Evolutionary conservation across 306 rosid species (phyloP), one percentile per base, ranked within the genome.

Genomic region (Citrullus mucosospermus): DNA sequence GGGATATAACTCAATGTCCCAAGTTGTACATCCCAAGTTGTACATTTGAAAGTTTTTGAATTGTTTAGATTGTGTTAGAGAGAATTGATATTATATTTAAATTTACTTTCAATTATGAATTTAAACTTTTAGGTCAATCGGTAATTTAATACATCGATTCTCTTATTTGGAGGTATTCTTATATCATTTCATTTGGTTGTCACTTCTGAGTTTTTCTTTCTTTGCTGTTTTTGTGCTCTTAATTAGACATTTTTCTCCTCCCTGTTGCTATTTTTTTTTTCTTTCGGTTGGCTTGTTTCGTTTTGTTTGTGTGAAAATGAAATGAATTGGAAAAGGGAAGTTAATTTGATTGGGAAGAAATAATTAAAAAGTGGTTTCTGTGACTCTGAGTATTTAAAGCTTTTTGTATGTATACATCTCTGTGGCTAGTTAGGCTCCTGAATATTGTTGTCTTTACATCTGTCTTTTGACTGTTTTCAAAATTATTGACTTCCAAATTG

Each of bases 391-490:
- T 41, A 54, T 54, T 74, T 74, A 74, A 50, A 74, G 48, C 46
- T 51, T 32, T 51, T 30, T 22, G 39, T 61, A 17, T 50, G 39
- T 46, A 25, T 48, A 3, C 48, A 53, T 74, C 16, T 53, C 9
- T 53, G 62, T 74, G 62, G 63, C 62, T 74, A 32, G 61, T 62
- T 74, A 74, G 78, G 78, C 78, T 53, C 61, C 61, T 74, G 46
- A 74, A 51, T 74, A 30, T 53, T 54, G 78, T 32, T 53, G 78
- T 53, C 78, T 30, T 51, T 30, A 30, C 13, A 13, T 34, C 43
- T 74, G 78, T 74, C 78, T 30, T 50, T 50, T 72, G 30, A 72
- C 59, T 72, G 77, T 50, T 72, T 12, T 25, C 43, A 25, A 16
- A 48, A 50, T 30, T 53, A 53, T 5, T 53, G 20, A 16, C 57